Evolutionary conservation across 768 basidiomycete species (phyloP), one percentile per base, ranked within the genome.

Genomic region (Mycena galericulata): DNA sequence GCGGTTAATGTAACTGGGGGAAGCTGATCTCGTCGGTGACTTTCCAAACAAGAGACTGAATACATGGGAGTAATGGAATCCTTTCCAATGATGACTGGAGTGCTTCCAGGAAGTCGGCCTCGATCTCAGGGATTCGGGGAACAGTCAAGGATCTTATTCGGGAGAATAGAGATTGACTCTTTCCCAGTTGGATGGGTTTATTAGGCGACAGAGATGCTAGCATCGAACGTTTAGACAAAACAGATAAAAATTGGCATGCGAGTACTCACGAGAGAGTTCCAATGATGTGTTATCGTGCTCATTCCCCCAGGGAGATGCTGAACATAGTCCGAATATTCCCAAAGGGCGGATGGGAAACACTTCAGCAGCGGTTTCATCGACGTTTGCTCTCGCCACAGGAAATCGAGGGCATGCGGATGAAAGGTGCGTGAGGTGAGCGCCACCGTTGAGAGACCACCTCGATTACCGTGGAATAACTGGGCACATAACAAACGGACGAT

Each of bases 281-380:
- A 8, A 34, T 2, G 20, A 9, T 51, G 29, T 51, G 4, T 51
- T 20, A 20, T 32, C 50, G 5, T 32, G 7, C 6, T 20, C 20
- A 7, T 2, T 30, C 17, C 30, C n/a, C n/a, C n/a, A n/a, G n/a
- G n/a, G 29, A 18, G 1, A 18, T 6, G 17, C 30, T 5, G 43
- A 45, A 22, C 18, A 22, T 45, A 45, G n/a, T 45, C 43, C 9
- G 43, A 30, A 27, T 32, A 18, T n/a, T 51, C 50, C 50, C 50
- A 51, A 30, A 51, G 50, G 50, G 30, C 50, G 29, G 50, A 51
- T 11, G 50, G 50, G 30, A 51, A 51, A 32, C 50, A 51, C 29
- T 51, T 11, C 11, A 51, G n/a, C 8, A 51, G 50, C 29, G 50
- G 50, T 30, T 32, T 51, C 18, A 51, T 10, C 2, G 50, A 51